These are phyloP conservation scores for Populus hybrid DNA, from an alignment of 441 rosid species.

Conservation along the genomic window DNA sequence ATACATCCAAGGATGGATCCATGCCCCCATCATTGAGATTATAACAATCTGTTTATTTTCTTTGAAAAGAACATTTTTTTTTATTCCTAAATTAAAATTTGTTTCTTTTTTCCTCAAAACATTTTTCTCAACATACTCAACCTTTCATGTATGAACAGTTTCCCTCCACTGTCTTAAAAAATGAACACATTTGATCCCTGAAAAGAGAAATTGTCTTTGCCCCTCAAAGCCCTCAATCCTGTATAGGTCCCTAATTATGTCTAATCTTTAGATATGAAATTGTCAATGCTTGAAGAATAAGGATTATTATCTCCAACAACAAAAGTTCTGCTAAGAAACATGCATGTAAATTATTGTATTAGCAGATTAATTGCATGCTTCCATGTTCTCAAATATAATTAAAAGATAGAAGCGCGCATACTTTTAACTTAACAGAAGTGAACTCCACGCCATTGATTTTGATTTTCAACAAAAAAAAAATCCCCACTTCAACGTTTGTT, in stretches of 20 bases:
- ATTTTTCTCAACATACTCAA: neutral
- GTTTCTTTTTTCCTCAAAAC: neutral
- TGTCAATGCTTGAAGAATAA: neutral
- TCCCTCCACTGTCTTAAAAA: neutral
- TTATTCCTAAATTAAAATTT: neutral
- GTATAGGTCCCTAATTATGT: neutral
- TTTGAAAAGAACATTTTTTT: too few species aligned
- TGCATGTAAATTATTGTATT: neutral
- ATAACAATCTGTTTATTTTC: neutral
- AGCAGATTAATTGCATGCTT: neutral
- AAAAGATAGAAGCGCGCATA: neutral
- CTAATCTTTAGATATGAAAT: neutral
- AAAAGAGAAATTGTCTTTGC: neutral
- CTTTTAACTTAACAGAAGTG: neutral
- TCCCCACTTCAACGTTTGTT: neutral
- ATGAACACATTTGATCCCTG: neutral
- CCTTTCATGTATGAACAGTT: neutral
- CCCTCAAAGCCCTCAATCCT: neutral
- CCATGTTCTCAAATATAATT: neutral
- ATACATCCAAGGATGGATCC: neutral
- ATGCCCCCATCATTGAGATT: neutral
- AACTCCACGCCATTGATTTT: neutral
- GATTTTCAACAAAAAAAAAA: neutral
- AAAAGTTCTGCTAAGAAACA: neutral
- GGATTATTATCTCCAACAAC: neutral